Evolutionary conservation across 202 grass and related monocot species (phyloP).

Genomic region (Zizania palustris): DNA sequence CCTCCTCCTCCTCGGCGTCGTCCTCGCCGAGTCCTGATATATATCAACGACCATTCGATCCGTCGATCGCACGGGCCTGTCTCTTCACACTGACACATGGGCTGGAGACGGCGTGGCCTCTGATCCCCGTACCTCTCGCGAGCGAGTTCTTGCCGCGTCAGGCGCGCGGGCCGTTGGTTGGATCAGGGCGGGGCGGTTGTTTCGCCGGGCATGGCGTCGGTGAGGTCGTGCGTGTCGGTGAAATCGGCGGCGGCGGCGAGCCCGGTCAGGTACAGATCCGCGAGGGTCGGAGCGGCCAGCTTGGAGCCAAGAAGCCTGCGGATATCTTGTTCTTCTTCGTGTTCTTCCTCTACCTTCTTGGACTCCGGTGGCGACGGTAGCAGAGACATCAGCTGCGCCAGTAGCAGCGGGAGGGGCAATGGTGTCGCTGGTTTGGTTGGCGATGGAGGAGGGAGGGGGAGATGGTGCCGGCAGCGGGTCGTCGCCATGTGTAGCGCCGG

Average conservation of each 20-base stretch:
- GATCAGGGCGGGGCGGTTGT: background rate
- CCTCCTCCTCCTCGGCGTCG: background rate
- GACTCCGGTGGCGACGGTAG: background rate
- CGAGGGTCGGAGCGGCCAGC: constrained; percentile 27
- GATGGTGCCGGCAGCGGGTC: constrained; percentile 26
- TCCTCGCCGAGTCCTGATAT: constrained; percentile 25
- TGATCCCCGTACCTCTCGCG: constrained; percentile 1
- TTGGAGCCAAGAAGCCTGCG: constrained; percentile 22
- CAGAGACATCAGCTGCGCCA: background rate
- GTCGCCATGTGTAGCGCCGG: constrained; percentile 66
- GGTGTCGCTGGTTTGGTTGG: background rate
- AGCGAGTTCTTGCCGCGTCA: background rate
- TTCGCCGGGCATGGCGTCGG: constrained; percentile 37
- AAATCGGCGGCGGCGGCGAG: constrained; percentile 29
- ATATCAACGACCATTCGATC: constrained; percentile 40
- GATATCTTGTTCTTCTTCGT: background rate
- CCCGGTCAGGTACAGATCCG: constrained; percentile 48
- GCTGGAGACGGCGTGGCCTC: background rate
- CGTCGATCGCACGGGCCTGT: background rate
- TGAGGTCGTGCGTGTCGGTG: constrained; percentile 40
- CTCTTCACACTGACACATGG: background rate
- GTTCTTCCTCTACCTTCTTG: background rate
- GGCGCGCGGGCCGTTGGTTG: background rate
- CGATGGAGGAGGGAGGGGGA: constrained; percentile 34
- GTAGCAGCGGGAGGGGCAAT: constrained; percentile 34